phyloP scores from a whole-genome alignment of 1,139 yeast species.

The Wickerhamomyces sp. region DNA sequence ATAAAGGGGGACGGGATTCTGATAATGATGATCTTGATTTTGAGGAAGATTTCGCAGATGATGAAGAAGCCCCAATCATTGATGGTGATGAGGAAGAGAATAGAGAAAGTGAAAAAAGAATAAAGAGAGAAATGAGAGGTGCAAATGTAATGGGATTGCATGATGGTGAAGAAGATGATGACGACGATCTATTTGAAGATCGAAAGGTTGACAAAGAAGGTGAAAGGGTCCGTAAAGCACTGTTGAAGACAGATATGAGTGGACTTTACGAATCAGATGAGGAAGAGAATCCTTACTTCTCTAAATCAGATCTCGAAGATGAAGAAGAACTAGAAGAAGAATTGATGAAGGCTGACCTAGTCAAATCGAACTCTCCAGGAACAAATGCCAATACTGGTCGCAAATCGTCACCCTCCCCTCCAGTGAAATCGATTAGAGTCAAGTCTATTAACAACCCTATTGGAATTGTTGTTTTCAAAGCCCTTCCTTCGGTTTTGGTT shows the following conservation, averaged over 20 bases:
- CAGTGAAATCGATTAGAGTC: conserved; percentile 14
- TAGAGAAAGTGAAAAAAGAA: conserved; percentile 80
- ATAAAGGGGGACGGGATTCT: conserved; percentile 46
- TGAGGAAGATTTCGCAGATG: conserved; percentile 97
- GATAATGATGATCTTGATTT: conserved; percentile 92
- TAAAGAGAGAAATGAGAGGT: conserved; percentile 84
- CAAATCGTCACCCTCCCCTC: conserved; percentile 24
- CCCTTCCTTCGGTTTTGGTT: conserved; percentile 54
- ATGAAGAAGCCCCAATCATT: conserved; percentile 96
- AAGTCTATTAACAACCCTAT: conserved; percentile 17
- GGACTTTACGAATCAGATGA: conserved; percentile 91
- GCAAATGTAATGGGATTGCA: conserved; percentile 71
- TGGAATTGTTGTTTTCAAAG: conserved; percentile 65
- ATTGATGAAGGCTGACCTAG: conserved; percentile 20
- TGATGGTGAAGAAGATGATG: conserved; percentile 49
- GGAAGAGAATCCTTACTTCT: conserved; percentile 74
- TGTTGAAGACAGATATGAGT: conserved; percentile 81
- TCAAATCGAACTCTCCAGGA: conserved; percentile 43
- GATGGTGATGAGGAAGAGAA: conserved; percentile 97
- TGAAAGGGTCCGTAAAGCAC: conserved; percentile 73
- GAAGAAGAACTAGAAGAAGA: conserved; percentile 39
- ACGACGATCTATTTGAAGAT: conserved; percentile 59
- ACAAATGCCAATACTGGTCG: conserved; percentile 18
- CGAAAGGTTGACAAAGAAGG: conserved; percentile 91
- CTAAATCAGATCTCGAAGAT: conserved; percentile 66